These are phyloP conservation scores for Trichoderma afroharzianum DNA, from an alignment of 2,329 filamentous ascomycete species.

Conservation along the genomic window DNA sequence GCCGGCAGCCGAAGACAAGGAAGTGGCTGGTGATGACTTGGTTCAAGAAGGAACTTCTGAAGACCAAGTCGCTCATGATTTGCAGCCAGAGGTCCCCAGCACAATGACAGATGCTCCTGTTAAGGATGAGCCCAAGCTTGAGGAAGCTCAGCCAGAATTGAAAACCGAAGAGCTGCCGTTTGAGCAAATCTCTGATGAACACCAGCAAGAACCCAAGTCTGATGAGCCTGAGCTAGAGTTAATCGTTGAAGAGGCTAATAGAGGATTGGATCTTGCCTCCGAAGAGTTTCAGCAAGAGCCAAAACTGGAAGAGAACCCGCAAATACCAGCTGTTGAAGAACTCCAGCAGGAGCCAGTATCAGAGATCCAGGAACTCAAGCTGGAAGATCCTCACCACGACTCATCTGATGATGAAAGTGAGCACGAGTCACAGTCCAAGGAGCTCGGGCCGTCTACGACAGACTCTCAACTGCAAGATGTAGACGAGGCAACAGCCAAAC, in stretches of 20 bases:
- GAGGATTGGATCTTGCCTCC: not conserved
- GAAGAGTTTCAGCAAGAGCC: not conserved
- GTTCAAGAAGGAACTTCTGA: not conserved
- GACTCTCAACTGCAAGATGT: not conserved
- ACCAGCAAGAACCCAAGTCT: not conserved
- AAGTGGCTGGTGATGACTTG: not conserved
- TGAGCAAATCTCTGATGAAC: conserved; percentile 19
- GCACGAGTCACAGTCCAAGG: not conserved
- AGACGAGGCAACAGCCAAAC: conserved; percentile 10
- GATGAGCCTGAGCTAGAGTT: not conserved
- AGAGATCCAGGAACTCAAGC: not conserved
- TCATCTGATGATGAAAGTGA: not conserved
- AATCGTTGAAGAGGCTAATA: not conserved
- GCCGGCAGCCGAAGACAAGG: not conserved
- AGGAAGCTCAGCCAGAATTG: conserved; percentile 12
- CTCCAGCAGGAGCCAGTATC: not conserved
- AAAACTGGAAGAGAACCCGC: not conserved
- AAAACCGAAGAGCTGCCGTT: not conserved
- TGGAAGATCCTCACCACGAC: not conserved
- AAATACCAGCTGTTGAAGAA: not conserved
- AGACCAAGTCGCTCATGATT: not conserved
- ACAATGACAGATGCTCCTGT: not conserved
- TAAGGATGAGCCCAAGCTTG: not conserved
- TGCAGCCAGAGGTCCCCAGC: not conserved
- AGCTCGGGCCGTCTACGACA: not conserved